Evolutionary conservation across 2,329 filamentous ascomycete species (phyloP).

Genomic region (Amylocarpus encephaloides): DNA sequence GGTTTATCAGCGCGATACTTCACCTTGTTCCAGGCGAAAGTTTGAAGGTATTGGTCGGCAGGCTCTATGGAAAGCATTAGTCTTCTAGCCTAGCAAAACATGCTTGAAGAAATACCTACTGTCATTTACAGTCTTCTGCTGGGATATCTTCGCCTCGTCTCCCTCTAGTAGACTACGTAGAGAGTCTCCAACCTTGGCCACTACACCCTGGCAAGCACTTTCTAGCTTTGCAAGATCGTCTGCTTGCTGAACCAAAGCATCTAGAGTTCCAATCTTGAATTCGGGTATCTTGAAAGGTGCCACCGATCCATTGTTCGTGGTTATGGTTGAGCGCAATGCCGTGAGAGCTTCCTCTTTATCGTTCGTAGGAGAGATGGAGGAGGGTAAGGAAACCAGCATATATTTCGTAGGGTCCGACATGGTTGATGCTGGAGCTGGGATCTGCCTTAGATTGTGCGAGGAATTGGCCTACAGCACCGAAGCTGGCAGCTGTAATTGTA

Average conservation of each 20-base stretch:
- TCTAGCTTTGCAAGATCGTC: slow-evolving; percentile 92
- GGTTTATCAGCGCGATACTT: slow-evolving; percentile 93
- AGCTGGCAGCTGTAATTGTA: slow-evolving; percentile 11
- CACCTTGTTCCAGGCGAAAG: slow-evolving; percentile 95
- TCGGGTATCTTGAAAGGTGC: slow-evolving; percentile 77
- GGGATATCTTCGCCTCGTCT: slow-evolving; percentile 53
- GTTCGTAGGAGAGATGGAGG: slow-evolving; percentile 75
- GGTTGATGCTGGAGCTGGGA: slow-evolving; percentile 11
- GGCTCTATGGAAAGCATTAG: slow-evolving; percentile 56
- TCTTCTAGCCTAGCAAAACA: background rate
- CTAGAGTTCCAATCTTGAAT: slow-evolving; percentile 96
- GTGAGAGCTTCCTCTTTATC: slow-evolving; percentile 76
- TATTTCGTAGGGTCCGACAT: slow-evolving; percentile 50
- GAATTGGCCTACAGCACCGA: slow-evolving; percentile 8
- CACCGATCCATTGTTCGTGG: slow-evolving; percentile 68
- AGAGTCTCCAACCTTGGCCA: slow-evolving; percentile 62
- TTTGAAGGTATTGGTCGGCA: slow-evolving; percentile 86
- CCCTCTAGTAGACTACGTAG: slow-evolving; percentile 30
- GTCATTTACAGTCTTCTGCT: slow-evolving; percentile 74
- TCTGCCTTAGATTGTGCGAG: slow-evolving; percentile 6
- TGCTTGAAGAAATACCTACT: slow-evolving; percentile 50
- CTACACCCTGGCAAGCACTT: slow-evolving; percentile 69
- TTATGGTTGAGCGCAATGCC: slow-evolving; percentile 65
- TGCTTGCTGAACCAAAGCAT: slow-evolving; percentile 91
- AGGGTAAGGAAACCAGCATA: slow-evolving; percentile 83